A percentile compares a stretch with the other conserved stretches of the same genome.
phyloP scores from a whole-genome alignment of 345 rosid species.

The Dipteronia dyeriana region DNA sequence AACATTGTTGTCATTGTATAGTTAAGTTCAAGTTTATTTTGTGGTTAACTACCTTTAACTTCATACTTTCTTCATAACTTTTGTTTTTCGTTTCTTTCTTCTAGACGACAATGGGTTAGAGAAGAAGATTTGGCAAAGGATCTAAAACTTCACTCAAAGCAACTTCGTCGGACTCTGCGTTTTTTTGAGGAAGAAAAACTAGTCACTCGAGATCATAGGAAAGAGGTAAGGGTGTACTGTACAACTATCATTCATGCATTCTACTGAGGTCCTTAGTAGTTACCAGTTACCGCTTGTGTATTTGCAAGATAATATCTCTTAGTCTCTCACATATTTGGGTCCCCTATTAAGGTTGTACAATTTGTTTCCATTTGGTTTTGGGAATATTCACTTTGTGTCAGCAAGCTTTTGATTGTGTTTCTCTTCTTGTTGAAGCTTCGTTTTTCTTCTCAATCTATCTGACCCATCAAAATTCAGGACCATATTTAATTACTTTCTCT shows the following conservation, averaged over 20 bases:
- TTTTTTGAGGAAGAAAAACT: conserved; percentile 82
- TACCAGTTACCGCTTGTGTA: neutral
- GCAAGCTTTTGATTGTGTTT: neutral
- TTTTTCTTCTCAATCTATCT: neutral
- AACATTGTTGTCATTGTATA: neutral
- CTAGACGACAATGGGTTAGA: conserved; percentile 88
- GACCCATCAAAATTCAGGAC: neutral
- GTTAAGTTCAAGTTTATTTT: neutral
- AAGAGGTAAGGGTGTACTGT: conserved; percentile 57
- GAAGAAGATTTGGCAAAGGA: conserved; percentile 97
- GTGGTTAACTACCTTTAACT: neutral
- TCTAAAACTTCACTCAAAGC: conserved; percentile 75
- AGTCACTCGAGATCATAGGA: conserved; percentile 73
- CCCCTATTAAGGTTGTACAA: neutral
- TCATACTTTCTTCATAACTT: neutral
- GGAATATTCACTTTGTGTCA: neutral
- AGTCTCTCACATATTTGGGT: neutral
- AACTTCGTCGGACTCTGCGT: conserved; percentile 67
- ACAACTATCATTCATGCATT: neutral
- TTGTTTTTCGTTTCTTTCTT: conserved; percentile 9
- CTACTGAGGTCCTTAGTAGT: neutral
- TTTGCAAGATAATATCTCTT: neutral
- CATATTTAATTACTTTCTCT: neutral
- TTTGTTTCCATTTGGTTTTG: neutral
- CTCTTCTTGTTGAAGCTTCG: neutral